Base-by-base conservation (phyloP, 371 early-diverging fungal genomes). In the Syncephalis fuscata region DNA sequence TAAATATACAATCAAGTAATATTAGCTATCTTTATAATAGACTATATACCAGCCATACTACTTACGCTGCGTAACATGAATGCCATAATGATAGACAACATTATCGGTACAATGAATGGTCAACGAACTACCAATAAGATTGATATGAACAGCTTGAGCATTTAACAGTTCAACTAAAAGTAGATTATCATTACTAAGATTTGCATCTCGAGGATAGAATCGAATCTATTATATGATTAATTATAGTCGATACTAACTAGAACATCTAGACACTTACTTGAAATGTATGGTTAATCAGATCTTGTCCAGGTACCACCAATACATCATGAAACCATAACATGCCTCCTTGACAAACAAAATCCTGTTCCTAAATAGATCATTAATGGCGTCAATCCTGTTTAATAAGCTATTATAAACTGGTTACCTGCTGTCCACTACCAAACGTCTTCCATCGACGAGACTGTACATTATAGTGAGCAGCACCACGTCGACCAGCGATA, bases 381-480 rank as follows among this genome's bases (percentile, higher is more conserved):
- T 14, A 38, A 22, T 45, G 5, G n/a, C 32, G 43, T 42, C 42
- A 1, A n/a, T 23, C 10, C 10, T 17, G 8, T 16, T 20, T 59
- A 19, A 19, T 16, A 39, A 32, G 20, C 10, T 2, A 39, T 17
- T 14, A 15, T 23, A 19, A 3, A 24, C 27, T 32, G 11, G 24
- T 20, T 41, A 67, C 67, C 61, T 85, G 84, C 41, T 81, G 77
- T 57, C 82, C 80, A 53, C 82, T 83, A 0, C 87, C 84, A 70
- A 86, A 87, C 26, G 85, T 51, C 52, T 85, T 87, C 90, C 90
- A 89, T 37, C 82, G 68, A 45, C 76, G 74, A 0, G 83, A 76
- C 20, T 64, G 61, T 7, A 71, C 62, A 53, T 77, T 85, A 52
- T 82, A 85, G 50, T 84, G 82, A 0, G 83, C 78, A 36, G 87